A percentile compares a stretch with the other conserved stretches of the same genome.
Conservation (phyloP, 495 filamentous ascomycete genomes). For the Penicillium atrosanguineum region DNA sequence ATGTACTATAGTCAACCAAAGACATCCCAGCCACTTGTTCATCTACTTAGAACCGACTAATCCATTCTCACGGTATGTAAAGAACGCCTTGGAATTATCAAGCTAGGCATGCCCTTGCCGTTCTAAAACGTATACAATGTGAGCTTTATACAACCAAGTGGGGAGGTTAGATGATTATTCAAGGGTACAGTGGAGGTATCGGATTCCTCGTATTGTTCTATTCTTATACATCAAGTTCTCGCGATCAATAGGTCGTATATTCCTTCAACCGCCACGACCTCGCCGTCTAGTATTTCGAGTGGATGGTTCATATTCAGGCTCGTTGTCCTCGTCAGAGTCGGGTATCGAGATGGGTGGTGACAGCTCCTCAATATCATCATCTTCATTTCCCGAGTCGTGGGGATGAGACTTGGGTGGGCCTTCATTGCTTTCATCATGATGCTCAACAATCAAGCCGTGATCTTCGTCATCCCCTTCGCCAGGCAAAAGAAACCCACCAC, state of each 20-base stretch:
- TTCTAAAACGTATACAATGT: too few relatives aligned
- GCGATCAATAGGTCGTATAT: background rate
- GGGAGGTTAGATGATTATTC: too few relatives aligned
- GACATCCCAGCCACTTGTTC: too few relatives aligned
- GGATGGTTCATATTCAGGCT: slow-evolving; percentile 10
- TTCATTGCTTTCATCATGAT: slow-evolving; percentile 4
- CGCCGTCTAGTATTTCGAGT: slow-evolving; percentile 4
- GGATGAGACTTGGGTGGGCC: background rate
- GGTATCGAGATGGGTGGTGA: slow-evolving; percentile 11
- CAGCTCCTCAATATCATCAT: background rate
- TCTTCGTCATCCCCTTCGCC: slow-evolving; percentile 31
- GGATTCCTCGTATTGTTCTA: background rate
- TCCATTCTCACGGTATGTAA: too few relatives aligned
- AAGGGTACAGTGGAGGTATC: too few relatives aligned
- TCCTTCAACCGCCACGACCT: slow-evolving; percentile 4
- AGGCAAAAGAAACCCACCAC: slow-evolving; percentile 35
- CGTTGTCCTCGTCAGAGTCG: slow-evolving; percentile 6
- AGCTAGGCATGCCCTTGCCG: too few relatives aligned
- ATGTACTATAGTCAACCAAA: too few relatives aligned
- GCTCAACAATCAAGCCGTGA: slow-evolving; percentile 32
- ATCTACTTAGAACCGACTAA: too few relatives aligned
- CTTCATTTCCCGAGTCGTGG: background rate
- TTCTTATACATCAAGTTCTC: background rate
- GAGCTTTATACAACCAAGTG: too few relatives aligned
- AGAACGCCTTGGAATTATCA: too few relatives aligned